These are phyloP conservation scores for Kodamaea anthophila DNA, from an alignment of 1,139 yeast species.

Conservation along the genomic window DNA sequence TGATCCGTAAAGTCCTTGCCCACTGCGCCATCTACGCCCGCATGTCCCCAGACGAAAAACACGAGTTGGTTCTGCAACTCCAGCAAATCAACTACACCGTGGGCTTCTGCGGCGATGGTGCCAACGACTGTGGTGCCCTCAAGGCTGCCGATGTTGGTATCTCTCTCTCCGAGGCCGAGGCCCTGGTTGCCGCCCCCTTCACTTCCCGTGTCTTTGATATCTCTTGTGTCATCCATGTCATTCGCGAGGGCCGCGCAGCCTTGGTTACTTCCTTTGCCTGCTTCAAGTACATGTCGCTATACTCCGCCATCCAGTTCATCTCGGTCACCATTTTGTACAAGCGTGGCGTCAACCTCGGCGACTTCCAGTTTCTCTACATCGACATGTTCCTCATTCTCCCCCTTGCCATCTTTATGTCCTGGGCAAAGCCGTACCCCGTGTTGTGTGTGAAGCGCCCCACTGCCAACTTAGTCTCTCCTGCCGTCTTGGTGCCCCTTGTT, in stretches of 20 bases:
- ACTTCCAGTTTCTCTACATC: constrained; percentile 91
- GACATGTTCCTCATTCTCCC: constrained; percentile 88
- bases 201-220: constrained; percentile 87
- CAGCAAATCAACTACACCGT: constrained; percentile 85
- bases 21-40: constrained; percentile 81
- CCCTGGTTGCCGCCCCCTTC: constrained; percentile 97
- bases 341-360: constrained; percentile 92
- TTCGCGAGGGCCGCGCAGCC: constrained; percentile 91
- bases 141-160: constrained; percentile 97
- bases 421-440: constrained; percentile 74
- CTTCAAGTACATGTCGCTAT: constrained; percentile 95
- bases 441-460: constrained; percentile 77
- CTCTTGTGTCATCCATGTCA: constrained; percentile 85
- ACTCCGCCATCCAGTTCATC: constrained; percentile 92
- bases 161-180: constrained; percentile 94
- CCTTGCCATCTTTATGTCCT: constrained; percentile 93
- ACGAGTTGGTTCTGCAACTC: constrained; percentile 83
- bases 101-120: constrained; percentile 98
- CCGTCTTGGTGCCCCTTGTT: constrained; percentile 72
- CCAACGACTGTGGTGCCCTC: constrained; percentile 95
- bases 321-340: constrained; percentile 81
- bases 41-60: constrained; percentile 98
- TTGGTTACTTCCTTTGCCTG: constrained; percentile 93
- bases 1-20: constrained; percentile 57
- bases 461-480: constrained; percentile 86